These are phyloP conservation scores for Nitzschia sp. DNA, from an alignment of 108 stramenopile genomes.

Conservation along the genomic window DNA sequence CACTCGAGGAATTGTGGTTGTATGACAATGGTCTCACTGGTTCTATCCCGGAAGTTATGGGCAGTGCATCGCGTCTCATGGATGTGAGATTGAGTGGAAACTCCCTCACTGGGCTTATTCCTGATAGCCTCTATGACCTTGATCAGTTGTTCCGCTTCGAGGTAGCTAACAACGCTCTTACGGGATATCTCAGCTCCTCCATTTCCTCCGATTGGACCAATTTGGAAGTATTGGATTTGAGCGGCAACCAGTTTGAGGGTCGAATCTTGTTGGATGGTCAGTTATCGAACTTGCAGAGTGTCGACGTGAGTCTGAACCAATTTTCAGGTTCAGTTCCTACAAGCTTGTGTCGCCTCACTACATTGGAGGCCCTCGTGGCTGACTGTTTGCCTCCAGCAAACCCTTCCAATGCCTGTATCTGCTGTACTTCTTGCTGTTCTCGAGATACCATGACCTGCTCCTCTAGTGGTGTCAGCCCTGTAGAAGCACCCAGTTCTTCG, in stretches of 20 bases:
- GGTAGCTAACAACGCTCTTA: constrained; percentile 6
- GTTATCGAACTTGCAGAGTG: constrained; percentile 14
- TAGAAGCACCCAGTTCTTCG: not conserved
- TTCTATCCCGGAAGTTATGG: constrained; percentile 9
- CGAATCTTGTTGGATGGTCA: constrained; percentile 13
- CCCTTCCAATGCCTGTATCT: constrained; percentile 18
- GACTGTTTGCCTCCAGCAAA: constrained; percentile 18
- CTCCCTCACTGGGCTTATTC: constrained; percentile 19
- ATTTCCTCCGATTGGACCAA: constrained; percentile 7
- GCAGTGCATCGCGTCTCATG: constrained; percentile 9
- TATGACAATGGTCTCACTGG: constrained; percentile 30
- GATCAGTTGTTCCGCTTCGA: constrained; percentile 25
- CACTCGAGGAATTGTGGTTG: constrained; percentile 24
- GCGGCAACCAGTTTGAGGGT: constrained; percentile 23
- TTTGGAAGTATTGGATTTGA: constrained; percentile 24
- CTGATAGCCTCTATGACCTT: constrained; percentile 7
- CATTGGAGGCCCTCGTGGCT: constrained; percentile 26
- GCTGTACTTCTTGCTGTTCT: constrained; percentile 35
- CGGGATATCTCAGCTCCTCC: not conserved
- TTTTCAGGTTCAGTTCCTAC: constrained; percentile 24
- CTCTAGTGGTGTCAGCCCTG: not conserved
- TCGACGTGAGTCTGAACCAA: constrained; percentile 17
- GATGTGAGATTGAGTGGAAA: constrained; percentile 21
- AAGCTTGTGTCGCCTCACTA: constrained; percentile 15
- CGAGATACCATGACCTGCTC: constrained; percentile 7